Evolutionary conservation across 768 basidiomycete genomes (phyloP), one percentile per base, ranked within the genome.

Genomic region (Phylloporus sp.): DNA sequence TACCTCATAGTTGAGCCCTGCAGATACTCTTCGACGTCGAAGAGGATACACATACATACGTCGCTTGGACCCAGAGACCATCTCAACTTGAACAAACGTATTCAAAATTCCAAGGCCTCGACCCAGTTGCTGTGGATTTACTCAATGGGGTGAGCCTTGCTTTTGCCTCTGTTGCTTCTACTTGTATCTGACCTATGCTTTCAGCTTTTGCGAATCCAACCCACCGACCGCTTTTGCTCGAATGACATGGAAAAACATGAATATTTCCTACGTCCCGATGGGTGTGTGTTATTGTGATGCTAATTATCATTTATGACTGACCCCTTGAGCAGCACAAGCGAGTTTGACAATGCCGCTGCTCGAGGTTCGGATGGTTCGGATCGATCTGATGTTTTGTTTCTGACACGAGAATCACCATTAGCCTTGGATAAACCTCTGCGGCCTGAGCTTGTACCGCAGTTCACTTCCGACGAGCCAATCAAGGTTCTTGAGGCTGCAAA

Each of bases 1-100:
- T 41, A 18, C 36, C 20, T 42, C 23, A 41, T 27, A 31, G 34
- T 4, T 6, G 11, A 13, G 10, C 13, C 29, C 39, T 16, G 6
- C 51, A 76, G 74, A 10, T 59, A 29, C 64, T 74, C 18, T 76
- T 75, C 54, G 40, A 59, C 5, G 52, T 55, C 1, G 53, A 58
- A 50, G 54, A 59, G 4, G 66, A 56, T 12, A 32, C 69, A 18
- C 29, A 62, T 22, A 56, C 54, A 47, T 64, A 58, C 20, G 56
- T 68, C 34, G 28, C 55, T 38, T 64, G 59, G 60, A 52, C 51
- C 43, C 48, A 42, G 27, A 42, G 41, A 7, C 9, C 49, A 36
- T 23, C 11, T 24, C 22, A 46, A 35, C 13, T n/a, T 5, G 59
- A 58, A 13, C 31, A 31, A 29, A 58, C 47, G 5, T 73, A 72